These are phyloP conservation scores for Backusella tarrabulga DNA, from an alignment of 192 early-diverging fungal genomes.

Conservation along the genomic window DNA sequence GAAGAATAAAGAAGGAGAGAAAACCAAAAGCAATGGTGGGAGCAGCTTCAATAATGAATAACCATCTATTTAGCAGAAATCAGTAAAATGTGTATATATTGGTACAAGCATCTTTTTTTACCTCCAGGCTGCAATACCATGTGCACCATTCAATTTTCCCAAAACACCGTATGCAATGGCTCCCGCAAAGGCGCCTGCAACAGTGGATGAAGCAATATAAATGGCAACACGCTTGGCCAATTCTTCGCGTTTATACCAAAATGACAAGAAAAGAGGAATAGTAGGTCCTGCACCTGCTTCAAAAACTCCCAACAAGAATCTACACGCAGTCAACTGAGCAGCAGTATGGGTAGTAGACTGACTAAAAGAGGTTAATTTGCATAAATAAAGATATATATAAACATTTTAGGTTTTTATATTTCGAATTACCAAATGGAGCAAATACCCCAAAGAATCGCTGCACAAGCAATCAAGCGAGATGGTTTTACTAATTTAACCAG, in stretches of 20 bases:
- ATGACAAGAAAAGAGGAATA: constrained; percentile 20
- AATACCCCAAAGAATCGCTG: constrained; percentile 31
- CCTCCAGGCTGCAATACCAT: constrained; percentile 59
- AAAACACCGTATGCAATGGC: constrained; percentile 67
- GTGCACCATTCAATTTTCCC: constrained; percentile 41
- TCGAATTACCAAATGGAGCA: constrained; percentile 18
- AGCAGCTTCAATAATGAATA: constrained; percentile 70
- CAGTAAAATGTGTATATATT: background rate
- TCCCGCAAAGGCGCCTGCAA: constrained; percentile 74
- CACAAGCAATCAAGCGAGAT: constrained; percentile 23
- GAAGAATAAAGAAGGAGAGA: constrained; percentile 48
- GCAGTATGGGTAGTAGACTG: constrained; percentile 24
- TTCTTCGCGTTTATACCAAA: constrained; percentile 26
- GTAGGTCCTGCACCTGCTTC: constrained; percentile 24
- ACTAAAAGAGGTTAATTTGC: constrained; percentile 2
- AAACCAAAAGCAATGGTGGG: constrained; percentile 60
- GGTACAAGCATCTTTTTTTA: constrained; percentile 20
- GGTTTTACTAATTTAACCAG: constrained; percentile 23
- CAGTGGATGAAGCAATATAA: constrained; percentile 63
- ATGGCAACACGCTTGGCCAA: constrained; percentile 44
- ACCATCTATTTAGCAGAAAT: constrained; percentile 37
- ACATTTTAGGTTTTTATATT: background rate
- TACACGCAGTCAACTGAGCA: constrained; percentile 24
- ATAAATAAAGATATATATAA: background rate
- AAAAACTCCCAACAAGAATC: constrained; percentile 27